Conservation (phyloP, 2,329 filamentous ascomycete species). For the Cadophora sp. region DNA sequence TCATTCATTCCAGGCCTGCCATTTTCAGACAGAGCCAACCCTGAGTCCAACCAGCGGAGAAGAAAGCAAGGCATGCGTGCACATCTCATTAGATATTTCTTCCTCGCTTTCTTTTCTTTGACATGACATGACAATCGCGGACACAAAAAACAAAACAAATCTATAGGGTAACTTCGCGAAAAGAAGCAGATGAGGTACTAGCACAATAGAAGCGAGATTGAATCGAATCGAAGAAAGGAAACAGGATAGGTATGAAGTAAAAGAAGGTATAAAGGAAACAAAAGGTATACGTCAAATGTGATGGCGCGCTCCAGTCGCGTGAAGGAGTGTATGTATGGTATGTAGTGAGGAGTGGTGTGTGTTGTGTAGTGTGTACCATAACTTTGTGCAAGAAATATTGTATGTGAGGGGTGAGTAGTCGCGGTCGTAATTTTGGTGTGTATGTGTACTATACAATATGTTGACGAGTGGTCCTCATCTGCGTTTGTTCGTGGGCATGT, state of each 20-base stretch:
- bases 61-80: slow-evolving; percentile 15
- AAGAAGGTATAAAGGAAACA: neutral
- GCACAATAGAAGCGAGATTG: neutral
- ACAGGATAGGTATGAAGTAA: neutral
- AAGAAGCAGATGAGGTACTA: neutral
- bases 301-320: slow-evolving; percentile 36
- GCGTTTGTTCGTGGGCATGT: neutral
- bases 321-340: slow-evolving; percentile 22
- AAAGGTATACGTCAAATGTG: slow-evolving; percentile 21
- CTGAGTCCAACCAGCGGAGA: slow-evolving; percentile 31
- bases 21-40: slow-evolving; percentile 4
- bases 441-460: slow-evolving; percentile 18
- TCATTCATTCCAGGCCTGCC: slow-evolving; percentile 7
- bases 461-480: slow-evolving; percentile 25
- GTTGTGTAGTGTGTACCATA: slow-evolving; percentile 23
- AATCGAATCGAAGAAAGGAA: neutral
- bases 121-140: slow-evolving; percentile 18
- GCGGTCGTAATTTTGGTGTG: slow-evolving; percentile 1
- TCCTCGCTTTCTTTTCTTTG: neutral
- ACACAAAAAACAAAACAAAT: slow-evolving; percentile 12
- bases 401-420: slow-evolving; percentile 16
- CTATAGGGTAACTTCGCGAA: slow-evolving; percentile 14
- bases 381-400: slow-evolving; percentile 6
- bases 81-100: neutral
- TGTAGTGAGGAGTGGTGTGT: neutral